These are phyloP conservation scores for Medicago arabica DNA, from an alignment of 306 rosid species.

Conservation along the genomic window DNA sequence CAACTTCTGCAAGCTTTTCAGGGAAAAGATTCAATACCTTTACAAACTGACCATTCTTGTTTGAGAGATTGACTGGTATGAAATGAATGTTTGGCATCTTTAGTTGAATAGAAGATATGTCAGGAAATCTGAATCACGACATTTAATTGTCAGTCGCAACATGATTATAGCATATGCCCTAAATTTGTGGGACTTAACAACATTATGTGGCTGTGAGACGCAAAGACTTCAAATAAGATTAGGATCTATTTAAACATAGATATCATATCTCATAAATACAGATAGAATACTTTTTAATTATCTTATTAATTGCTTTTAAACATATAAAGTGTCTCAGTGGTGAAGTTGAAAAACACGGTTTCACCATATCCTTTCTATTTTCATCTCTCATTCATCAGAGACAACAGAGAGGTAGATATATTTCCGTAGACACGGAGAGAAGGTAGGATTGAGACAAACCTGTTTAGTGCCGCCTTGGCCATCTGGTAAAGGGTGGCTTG, in stretches of 20 bases:
- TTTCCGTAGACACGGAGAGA: neutral
- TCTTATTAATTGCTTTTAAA: too few species aligned
- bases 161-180: constrained; percentile 17
- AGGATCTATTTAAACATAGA: too few species aligned
- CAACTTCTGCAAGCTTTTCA: constrained; percentile 24
- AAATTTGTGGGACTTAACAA: constrained; percentile 7
- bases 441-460: constrained; percentile 51
- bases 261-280: too few species aligned
- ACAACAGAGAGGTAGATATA: constrained; percentile 32
- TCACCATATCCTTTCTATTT: neutral
- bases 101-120: constrained; percentile 66
- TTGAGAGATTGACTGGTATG: constrained; percentile 83
- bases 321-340: too few species aligned
- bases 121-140: constrained; percentile 69
- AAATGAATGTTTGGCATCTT: constrained; percentile 98
- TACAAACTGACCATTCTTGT: constrained; percentile 69
- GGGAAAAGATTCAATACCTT: constrained; percentile 63
- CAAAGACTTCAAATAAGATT: too few species aligned
- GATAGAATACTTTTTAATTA: too few species aligned
- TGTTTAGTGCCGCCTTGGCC: constrained; percentile 75
- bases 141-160: constrained; percentile 32
- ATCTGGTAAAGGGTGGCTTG: constrained; percentile 89
- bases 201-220: neutral
- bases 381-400: neutral
- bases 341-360: too few species aligned